phyloP scores from a whole-genome alignment of 1,284 basidiomycete genomes.

The Austroboletus niveus region DNA sequence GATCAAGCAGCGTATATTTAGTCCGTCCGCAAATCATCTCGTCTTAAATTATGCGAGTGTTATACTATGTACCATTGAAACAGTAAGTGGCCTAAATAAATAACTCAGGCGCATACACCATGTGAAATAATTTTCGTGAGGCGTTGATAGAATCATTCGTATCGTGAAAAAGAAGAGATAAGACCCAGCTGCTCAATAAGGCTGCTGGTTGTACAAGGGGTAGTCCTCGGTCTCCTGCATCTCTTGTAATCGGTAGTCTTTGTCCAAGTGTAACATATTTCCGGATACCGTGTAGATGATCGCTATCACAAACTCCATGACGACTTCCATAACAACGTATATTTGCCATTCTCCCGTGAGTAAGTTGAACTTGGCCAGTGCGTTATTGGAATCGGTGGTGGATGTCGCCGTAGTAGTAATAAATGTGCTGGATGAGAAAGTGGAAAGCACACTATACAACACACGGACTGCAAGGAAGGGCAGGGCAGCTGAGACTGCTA shows the following conservation, averaged over 20 bases:
- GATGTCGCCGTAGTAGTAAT: conserved; percentile 30
- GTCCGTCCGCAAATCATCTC: too few relatives aligned
- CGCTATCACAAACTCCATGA: conserved; percentile 56
- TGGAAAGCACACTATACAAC: conserved; percentile 43
- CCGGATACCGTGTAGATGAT: conserved; percentile 48
- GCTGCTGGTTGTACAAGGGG: conserved; percentile 19
- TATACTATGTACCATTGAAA: too few relatives aligned
- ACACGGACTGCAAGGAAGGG: conserved; percentile 60
- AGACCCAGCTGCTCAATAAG: conserved; percentile 15
- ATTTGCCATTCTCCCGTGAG: conserved; percentile 52
- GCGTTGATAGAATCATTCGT: not conserved
- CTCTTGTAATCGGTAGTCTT: conserved; percentile 30
- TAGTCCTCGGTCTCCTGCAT: conserved; percentile 33
- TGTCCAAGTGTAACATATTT: conserved; percentile 29
- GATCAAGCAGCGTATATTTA: too few relatives aligned
- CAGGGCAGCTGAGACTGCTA: conserved; percentile 49
- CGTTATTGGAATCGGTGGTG: conserved; percentile 3
- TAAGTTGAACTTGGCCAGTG: conserved; percentile 51
- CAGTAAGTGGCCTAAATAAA: too few relatives aligned
- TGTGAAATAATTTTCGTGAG: not conserved
- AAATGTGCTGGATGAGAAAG: conserved; percentile 50
- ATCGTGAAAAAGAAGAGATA: not conserved
- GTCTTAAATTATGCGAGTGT: not conserved
- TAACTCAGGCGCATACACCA: too few relatives aligned
- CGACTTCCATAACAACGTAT: conserved; percentile 53